Evolutionary conservation across 345 rosid species (phyloP).

Genomic region (Eucalyptus marginata): DNA sequence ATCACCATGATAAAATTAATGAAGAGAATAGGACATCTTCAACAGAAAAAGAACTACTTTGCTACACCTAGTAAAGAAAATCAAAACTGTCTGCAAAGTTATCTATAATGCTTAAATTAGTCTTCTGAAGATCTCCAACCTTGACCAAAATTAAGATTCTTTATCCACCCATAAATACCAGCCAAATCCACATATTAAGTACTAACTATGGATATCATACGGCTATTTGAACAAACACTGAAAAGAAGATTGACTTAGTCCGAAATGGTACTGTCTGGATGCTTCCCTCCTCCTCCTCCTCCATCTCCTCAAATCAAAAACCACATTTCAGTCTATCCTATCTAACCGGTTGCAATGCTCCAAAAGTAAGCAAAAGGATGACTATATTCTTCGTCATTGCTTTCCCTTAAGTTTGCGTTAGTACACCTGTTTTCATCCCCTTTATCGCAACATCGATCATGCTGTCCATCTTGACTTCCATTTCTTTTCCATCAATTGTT

Average conservation of each 20-base stretch:
- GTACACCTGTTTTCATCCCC: not conserved
- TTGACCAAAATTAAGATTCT: not conserved
- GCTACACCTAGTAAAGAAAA: not conserved
- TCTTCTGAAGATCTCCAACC: not conserved
- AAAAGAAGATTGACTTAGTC: not conserved
- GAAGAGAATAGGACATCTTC: not conserved
- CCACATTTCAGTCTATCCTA: not conserved
- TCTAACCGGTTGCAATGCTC: not conserved
- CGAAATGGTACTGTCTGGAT: too few species aligned
- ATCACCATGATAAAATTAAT: not conserved
- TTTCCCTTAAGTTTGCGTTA: not conserved
- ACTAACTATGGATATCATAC: not conserved
- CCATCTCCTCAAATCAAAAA: not conserved
- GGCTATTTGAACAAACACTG: not conserved
- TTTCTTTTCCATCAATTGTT: not conserved
- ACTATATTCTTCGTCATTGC: not conserved
- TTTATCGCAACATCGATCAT: not conserved
- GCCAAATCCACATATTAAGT: not conserved
- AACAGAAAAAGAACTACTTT: not conserved
- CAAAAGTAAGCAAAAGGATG: not conserved
- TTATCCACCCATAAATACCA: not conserved
- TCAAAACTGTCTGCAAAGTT: not conserved
- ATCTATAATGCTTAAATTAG: not conserved
- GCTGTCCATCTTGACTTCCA: not conserved
- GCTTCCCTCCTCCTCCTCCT: not conserved